phyloP scores from a whole-genome alignment of 176 grass and related monocot species.

The Rhipidocladum racemiflorum region DNA sequence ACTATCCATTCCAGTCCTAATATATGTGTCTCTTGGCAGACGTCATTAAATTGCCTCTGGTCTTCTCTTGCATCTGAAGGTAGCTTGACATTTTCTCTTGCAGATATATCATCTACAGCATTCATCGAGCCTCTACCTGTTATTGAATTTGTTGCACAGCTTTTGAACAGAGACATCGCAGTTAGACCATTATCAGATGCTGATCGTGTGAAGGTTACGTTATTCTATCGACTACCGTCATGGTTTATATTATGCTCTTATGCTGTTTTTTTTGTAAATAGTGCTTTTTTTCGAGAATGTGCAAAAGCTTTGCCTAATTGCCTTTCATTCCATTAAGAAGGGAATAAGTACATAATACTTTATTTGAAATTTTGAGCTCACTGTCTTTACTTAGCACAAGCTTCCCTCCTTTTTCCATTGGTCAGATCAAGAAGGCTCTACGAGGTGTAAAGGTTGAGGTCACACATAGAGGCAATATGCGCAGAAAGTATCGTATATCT shows the following conservation, averaged over 20 bases:
- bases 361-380: not conserved
- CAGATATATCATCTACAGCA: slow-evolving; percentile 71
- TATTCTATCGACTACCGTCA: slow-evolving; percentile 8
- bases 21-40: not conserved
- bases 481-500: slow-evolving; percentile 71
- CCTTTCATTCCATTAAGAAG: not conserved
- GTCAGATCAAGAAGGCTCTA: slow-evolving; percentile 70
- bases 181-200: slow-evolving; percentile 66
- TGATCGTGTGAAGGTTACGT: slow-evolving; percentile 66
- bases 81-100: slow-evolving; percentile 14
- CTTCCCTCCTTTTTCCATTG: slow-evolving; percentile 5
- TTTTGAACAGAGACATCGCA: slow-evolving; percentile 58
- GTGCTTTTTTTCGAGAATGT: not conserved
- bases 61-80: slow-evolving; percentile 7
- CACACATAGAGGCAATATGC: slow-evolving; percentile 74
- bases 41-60: not conserved
- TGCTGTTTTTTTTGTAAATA: not conserved
- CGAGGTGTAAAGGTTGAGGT: slow-evolving; percentile 69
- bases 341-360: not conserved
- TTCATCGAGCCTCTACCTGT: slow-evolving; percentile 66
- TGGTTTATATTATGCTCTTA: not conserved
- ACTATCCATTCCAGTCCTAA: not conserved
- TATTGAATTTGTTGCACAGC: slow-evolving; percentile 59
- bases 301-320: not conserved
- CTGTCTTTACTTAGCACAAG: slow-evolving; percentile 23